Percentiles rank a stretch among this genome's conserved stretches.
phyloP scores from a whole-genome alignment of 2,329 filamentous ascomycete species.

The Aaosphaeria pasadenensis region DNA sequence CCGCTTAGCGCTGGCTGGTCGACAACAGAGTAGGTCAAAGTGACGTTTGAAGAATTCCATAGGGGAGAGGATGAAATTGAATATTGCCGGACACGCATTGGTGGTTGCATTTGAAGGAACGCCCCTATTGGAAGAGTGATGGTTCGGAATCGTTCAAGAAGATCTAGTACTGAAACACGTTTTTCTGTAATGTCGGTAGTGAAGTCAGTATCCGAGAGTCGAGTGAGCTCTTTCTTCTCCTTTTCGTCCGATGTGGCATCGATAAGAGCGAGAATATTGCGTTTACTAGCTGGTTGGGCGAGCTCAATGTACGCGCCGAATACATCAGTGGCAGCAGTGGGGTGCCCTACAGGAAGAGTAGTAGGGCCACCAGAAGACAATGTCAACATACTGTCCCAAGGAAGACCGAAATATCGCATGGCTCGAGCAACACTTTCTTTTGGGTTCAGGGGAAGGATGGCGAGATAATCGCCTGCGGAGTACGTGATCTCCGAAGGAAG shows the following conservation, averaged over 20 bases:
- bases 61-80: slow-evolving; percentile 75
- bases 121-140: slow-evolving; percentile 61
- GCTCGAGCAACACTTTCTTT: slow-evolving; percentile 59
- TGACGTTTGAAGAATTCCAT: slow-evolving; percentile 53
- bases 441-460: slow-evolving; percentile 69
- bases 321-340: slow-evolving; percentile 61
- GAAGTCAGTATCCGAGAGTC: slow-evolving; percentile 44
- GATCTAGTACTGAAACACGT: slow-evolving; percentile 63
- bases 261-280: slow-evolving; percentile 51
- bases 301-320: slow-evolving; percentile 72
- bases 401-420: slow-evolving; percentile 62
- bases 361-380: slow-evolving; percentile 62
- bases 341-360: slow-evolving; percentile 60
- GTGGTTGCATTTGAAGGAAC: slow-evolving; percentile 70
- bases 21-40: slow-evolving; percentile 68
- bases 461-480: slow-evolving; percentile 72
- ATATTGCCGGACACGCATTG: slow-evolving; percentile 77
- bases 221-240: slow-evolving; percentile 48
- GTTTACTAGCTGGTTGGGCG: slow-evolving; percentile 68
- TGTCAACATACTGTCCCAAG: slow-evolving; percentile 66
- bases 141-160: slow-evolving; percentile 61
- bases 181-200: slow-evolving; percentile 46
- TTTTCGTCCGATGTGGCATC: slow-evolving; percentile 50
- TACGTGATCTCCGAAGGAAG: slow-evolving; percentile 56
- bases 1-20: slow-evolving; percentile 50